Evolutionary conservation across 257 asterid species (phyloP).

Genomic region (Craterostigma plantagineum): DNA sequence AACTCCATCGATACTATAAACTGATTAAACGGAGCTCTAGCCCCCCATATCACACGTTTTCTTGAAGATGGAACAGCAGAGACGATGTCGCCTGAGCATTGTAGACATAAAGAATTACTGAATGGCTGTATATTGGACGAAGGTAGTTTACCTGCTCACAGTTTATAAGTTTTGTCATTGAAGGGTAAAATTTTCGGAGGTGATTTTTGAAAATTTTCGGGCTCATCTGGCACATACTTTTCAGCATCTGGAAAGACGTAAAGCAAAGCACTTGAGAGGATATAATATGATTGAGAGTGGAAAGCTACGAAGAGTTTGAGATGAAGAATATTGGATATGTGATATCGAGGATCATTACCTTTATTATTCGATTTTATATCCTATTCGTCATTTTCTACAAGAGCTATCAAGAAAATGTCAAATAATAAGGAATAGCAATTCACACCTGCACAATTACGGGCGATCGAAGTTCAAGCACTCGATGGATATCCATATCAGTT

Average conservation of each 20-base stretch:
- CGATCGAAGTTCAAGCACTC: constrained; percentile 84
- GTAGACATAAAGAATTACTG: not conserved
- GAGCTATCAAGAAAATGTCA: not conserved
- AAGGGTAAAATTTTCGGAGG: constrained; percentile 78
- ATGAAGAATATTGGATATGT: not conserved
- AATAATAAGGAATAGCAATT: not conserved
- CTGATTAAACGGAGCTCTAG: too few species aligned
- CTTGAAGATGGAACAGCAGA: too few species aligned
- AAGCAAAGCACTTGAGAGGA: constrained; percentile 7
- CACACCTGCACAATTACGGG: constrained; percentile 85
- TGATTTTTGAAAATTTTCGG: constrained; percentile 56
- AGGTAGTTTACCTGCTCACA: constrained; percentile 71
- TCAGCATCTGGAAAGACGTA: constrained; percentile 56
- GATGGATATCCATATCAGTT: constrained; percentile 69
- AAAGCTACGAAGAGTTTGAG: not conserved
- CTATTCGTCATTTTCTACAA: not conserved
- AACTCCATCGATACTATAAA: too few species aligned
- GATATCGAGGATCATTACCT: too few species aligned
- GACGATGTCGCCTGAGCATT: not conserved
- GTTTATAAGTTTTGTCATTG: constrained; percentile 83
- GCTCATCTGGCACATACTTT: constrained; percentile 78
- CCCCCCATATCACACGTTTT: too few species aligned
- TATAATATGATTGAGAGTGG: not conserved
- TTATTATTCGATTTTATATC: too few species aligned
- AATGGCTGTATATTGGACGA: not conserved